Evolutionary conservation across 352 stramenopile species (phyloP), one percentile per base, ranked within the genome.

Genomic region (Globisporangium yorkense): DNA sequence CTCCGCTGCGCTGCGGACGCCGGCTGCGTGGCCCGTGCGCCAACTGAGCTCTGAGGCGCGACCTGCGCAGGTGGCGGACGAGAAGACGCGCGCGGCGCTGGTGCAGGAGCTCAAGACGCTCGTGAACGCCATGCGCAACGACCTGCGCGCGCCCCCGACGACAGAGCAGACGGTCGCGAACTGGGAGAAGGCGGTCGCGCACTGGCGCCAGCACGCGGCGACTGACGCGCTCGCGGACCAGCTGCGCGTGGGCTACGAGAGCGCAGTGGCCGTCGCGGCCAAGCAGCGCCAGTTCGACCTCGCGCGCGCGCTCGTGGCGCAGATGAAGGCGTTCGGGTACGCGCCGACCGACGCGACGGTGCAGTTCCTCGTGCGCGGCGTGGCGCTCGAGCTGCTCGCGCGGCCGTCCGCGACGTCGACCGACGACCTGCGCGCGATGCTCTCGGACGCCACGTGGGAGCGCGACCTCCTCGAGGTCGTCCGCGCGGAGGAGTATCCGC

Each of bases 231-330:
- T 85, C 0, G 40, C 43, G 13, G 48, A 70, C 31, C 68, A 87
- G 45, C 56, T 88, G 33, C 54, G 50, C 27, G 61, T 63, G 5
- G 78, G 68, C 3, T 92, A 89, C 58, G 79, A 89, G 50, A 80
- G 70, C 43, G 81, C 72, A 45, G 68, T 92, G 15, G 79, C 81
- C 12, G 88, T 92, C 56, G 72, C 79, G 16, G 73, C 72, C 54
- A 92, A 92, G 68, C 81, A 92, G 63, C 67, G 70, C 29, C 76
- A 92, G 56, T 85, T 88, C 37, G 57, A 69, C 6, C 45, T 89
- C 16, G 75, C 74, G 8, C 58, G 53, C 24, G 67, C 51, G 20
- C 63, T 88, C 9, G 59, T 71, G 27, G 40, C 64, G 35, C 79
- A 89, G 67, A 80, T 88, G 70, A 65, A 77, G 59, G 13, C 56